A percentile compares a stretch with the other conserved stretches of the same genome.
Evolutionary conservation across 495 filamentous ascomycete species (phyloP).

Genomic region (Penicillium pancosmium): DNA sequence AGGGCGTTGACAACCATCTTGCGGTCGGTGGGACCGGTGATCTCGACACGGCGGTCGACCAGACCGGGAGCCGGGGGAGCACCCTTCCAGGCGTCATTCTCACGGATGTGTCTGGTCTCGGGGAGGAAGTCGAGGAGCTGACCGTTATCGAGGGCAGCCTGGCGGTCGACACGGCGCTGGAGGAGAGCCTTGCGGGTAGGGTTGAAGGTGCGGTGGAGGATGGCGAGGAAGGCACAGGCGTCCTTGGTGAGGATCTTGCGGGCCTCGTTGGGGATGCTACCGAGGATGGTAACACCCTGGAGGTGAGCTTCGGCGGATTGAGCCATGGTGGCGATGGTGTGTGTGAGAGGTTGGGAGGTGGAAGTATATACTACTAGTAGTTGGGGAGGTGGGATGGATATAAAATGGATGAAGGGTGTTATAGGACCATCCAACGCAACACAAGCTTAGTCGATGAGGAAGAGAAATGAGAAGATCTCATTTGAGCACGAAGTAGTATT

Average conservation of each 20-base stretch:
- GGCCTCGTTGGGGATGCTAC: constrained; percentile 72
- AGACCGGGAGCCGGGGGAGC: constrained; percentile 91
- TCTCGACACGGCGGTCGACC: constrained; percentile 95
- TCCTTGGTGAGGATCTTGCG: constrained; percentile 91
- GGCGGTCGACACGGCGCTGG: constrained; percentile 81
- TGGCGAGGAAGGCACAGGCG: constrained; percentile 88
- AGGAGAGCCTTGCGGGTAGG: constrained; percentile 84
- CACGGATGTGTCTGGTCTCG: constrained; percentile 94
- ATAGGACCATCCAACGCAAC: background rate
- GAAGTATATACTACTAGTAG: background rate
- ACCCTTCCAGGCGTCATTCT: constrained; percentile 92
- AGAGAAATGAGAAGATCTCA: constrained; percentile 4
- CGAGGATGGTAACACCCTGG: constrained; percentile 85
- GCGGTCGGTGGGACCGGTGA: constrained; percentile 95
- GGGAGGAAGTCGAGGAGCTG: constrained; percentile 92
- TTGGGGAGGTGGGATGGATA: background rate
- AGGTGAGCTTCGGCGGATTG: constrained; percentile 69
- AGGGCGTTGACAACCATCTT: constrained; percentile 99
- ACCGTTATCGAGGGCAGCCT: constrained; percentile 94
- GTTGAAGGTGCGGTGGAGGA: constrained; percentile 95
- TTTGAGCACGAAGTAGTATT: constrained; percentile 1
- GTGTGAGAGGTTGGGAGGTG: background rate
- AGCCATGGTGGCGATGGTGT: constrained; percentile 57
- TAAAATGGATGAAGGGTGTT: background rate
- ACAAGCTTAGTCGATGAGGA: background rate